These are phyloP conservation scores for Pseudogymnoascus sp. DNA, from an alignment of 2,329 filamentous ascomycete genomes.

Conservation along the genomic window DNA sequence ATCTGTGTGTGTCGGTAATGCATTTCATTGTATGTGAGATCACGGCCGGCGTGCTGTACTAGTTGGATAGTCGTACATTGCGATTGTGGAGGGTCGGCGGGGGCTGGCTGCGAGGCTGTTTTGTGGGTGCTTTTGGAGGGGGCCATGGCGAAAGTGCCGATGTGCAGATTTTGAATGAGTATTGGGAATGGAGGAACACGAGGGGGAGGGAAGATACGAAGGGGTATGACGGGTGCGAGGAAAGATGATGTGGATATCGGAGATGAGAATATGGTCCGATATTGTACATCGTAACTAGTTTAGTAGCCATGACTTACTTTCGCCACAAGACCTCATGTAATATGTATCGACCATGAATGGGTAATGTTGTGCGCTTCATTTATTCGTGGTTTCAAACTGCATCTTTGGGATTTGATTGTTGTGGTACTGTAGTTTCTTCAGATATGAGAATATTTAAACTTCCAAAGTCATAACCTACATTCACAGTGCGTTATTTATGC, in stretches of 20 bases:
- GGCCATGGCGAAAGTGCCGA: neutral
- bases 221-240: neutral
- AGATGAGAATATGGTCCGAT: neutral
- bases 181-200: neutral
- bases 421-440: neutral
- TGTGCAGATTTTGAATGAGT: neutral
- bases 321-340: neutral
- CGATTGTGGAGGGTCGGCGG: neutral
- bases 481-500: neutral
- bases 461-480: neutral
- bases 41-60: neutral
- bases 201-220: neutral
- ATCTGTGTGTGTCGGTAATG: neutral
- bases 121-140: neutral
- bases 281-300: neutral
- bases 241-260: neutral
- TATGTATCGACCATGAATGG: neutral
- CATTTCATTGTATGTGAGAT: neutral
- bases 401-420: neutral
- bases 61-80: neutral
- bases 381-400: neutral
- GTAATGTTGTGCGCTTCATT: neutral
- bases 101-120: neutral
- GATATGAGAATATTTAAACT: neutral
- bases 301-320: neutral